Base-by-base conservation (phyloP, 2,329 filamentous ascomycete genomes). In the Arthrobotrys pseudoclavata region DNA sequence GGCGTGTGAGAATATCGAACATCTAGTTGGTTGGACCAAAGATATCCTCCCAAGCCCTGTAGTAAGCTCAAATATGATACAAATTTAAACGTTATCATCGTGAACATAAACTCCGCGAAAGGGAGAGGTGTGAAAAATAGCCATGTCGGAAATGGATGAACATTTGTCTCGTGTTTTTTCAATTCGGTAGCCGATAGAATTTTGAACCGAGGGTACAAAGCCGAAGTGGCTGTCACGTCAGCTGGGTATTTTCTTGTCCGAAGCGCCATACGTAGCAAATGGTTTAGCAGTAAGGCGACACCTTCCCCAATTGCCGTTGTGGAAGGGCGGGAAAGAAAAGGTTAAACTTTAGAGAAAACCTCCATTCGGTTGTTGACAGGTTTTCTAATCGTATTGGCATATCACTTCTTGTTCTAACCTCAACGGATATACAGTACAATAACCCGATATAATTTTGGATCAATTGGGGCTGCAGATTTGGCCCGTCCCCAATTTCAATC, bases 131-230 rank as follows among this genome's bases (percentile, higher is more conserved):
- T 20, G 18, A 47, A 29, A 60, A 29, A 45, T 29, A 47, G 37
- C 42, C 40, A 31, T 22, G 42, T 50, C 24, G 50, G 24, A 50
- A 29, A 48, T 64, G 60, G 40, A 50, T 64, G 20, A 29, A 45
- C 29, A 29, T 47, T 62, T 48, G 29, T 50, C 60, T 48, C 18
- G 57, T 48, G 37, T 50, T n/a, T 45, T 45, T 20, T 7, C 37
- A 40, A 15, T 45, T 45, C n/a, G 64, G 31, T 71, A 71, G 61
- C 74, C 74, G 74, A 71, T 71, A 60, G 74, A 67, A 77, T 68
- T 77, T 57, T 77, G 74, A 77, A 77, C 74, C 74, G 74, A 77
- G 74, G 74, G 47, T 67, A 67, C 70, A 75, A 62, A 53, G 10
- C 29, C n/a, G n/a, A n/a, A 48, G 34, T 22, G 48, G 48, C n/a